Evolutionary conservation across 2,329 filamentous ascomycete genomes (phyloP), one percentile per base, ranked within the genome.

Genomic region (Monosporascus sp.): DNA sequence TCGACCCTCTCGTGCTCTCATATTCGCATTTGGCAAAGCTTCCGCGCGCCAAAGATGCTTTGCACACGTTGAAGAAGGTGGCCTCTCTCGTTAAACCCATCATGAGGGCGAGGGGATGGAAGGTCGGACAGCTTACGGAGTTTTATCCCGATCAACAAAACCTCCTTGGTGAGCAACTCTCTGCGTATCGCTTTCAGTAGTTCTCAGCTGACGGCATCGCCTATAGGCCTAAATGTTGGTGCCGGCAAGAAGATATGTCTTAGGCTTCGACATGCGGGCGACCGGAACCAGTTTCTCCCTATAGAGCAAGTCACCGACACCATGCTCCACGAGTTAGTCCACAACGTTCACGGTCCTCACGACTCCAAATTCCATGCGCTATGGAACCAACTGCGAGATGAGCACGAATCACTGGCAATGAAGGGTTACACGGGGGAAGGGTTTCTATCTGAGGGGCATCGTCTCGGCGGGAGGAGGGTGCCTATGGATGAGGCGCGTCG

Each of bases 351-450:
- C 68, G 90, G 90, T 0, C 89, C 89, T 2, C 93, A 97, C 68
- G 84, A 97, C 65, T 79, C 77, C 47, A 81, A 87, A 37, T 97
- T 97, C 65, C 84, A 96, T 60, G 85, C 85, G 0, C 75, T 97
- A 5, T 96, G 92, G 90, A 87, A 96, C 61, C 87, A 96, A 65
- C 81, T 97, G 5, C 84, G 93, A 20, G 89, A 93, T 53, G 92
- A 97, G 70, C 86, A 93, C 62, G 83, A 91, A 62, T 82, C 84
- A 2, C 78, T 97, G 6, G 65, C 85, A 11, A 74, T 83, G 54
- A 94, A 93, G 66, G 93, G 93, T 18, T 97, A 93, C 65, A 95
- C 89, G 0, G 93, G 93, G 14, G 91, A 96, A 69, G 89, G 89
- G 0, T 97, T 97, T 71, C 73, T 96, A 31, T 85, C 86, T 0